Base-by-base conservation (phyloP, 2,329 filamentous ascomycete genomes). In the Colletotrichum australisinense region DNA sequence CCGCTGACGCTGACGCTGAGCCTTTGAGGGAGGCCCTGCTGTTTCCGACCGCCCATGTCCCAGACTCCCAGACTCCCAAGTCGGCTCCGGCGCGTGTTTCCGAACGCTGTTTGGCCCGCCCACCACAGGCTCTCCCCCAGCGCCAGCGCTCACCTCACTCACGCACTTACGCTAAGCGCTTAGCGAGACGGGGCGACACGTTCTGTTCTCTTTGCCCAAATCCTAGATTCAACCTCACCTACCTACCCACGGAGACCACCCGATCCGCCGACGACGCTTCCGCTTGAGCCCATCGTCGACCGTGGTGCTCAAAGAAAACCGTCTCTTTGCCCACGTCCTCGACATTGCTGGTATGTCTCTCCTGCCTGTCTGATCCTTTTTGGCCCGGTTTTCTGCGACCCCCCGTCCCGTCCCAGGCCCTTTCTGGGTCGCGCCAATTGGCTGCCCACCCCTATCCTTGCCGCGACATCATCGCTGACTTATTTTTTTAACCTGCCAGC, bases 161-260 rank as follows among this genome's bases (percentile, higher is more conserved):
- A 55, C 62, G 46, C 46, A 55, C 52, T 58, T 46, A 76, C 76
- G 75, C 77, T 78, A 78, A 75, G 76, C 76, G 76, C 77, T 77
- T 77, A 78, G 76, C 77, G 77, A 78, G 77, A 77, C 75, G 75
- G 76, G 69, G 72, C 73, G 63, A 74, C 65, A 68, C 65, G 58
- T 52, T 69, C 67, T 74, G 67, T 75, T 73, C 63, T 64, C 67
- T 56, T 67, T 71, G 42, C 57, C 73, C 77, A 76, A 73, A 73
- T 74, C 72, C 65, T 66, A 63, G 59, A 70, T 68, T 69, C 65
- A 53, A 72, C 69, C 49, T 69, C 73, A 69, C 63, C 67, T 63
- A 38, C 42, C 42, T 49, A 57, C 30, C 59, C 65, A 56, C 67
- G 28, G 62, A 66, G 58, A 49, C 42, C 55, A 66, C 46, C n/a